These are phyloP conservation scores for Kwoniella botswanensis DNA, from an alignment of 768 basidiomycete genomes.

Conservation along the genomic window DNA sequence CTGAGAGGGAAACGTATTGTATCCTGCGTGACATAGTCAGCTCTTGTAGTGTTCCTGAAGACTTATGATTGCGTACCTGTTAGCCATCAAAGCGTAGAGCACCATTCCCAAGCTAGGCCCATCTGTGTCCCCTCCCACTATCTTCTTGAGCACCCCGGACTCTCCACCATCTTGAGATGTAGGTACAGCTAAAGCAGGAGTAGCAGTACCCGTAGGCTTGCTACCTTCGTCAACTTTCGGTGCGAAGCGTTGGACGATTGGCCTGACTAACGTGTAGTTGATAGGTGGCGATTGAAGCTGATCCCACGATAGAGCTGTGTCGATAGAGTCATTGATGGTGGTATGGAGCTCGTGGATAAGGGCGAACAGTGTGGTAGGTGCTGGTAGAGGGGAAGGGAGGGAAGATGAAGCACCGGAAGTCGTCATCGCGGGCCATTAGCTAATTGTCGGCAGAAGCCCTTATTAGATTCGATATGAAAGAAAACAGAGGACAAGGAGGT, in stretches of 20 bases:
- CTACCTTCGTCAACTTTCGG: conserved; percentile 15
- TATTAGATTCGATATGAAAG: neutral
- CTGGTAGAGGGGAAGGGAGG: neutral
- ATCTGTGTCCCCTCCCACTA: neutral
- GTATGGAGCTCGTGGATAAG: conserved; percentile 52
- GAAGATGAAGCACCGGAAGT: conserved; percentile 1
- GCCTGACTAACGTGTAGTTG: conserved; percentile 55
- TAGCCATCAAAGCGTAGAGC: conserved; percentile 56
- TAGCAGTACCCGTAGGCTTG: neutral
- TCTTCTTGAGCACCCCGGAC: conserved; percentile 12
- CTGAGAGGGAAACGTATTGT: conserved; percentile 74
- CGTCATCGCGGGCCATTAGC: neutral
- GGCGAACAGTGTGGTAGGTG: conserved; percentile 31
- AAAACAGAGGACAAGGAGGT: neutral
- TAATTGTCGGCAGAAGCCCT: neutral
- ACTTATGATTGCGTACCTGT: conserved; percentile 40
- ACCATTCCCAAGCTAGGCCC: conserved; percentile 37
- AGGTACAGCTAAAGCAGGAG: conserved; percentile 9
- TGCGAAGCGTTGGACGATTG: conserved; percentile 44
- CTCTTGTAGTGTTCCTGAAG: neutral
- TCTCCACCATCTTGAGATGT: conserved; percentile 25
- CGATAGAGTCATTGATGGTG: conserved; percentile 42
- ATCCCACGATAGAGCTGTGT: conserved; percentile 56
- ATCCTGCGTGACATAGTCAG: conserved; percentile 34
- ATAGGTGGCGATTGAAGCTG: conserved; percentile 54